A percentile compares a stretch with the other conserved stretches of the same genome.
Evolutionary conservation across 2,329 filamentous ascomycete species (phyloP).

Genomic region (Venturia nashicola): DNA sequence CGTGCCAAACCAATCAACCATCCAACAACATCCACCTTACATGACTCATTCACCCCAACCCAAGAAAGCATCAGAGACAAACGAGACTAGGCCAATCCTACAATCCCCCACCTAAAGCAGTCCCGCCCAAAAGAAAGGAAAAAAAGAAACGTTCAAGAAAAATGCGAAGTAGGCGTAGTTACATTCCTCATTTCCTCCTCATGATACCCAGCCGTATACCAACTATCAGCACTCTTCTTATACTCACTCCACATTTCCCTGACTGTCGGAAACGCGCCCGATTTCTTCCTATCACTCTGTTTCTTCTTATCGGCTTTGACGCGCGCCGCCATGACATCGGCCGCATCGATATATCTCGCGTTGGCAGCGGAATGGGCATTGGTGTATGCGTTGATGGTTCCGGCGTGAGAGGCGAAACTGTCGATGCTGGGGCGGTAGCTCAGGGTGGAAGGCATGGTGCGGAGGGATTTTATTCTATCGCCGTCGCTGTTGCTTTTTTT

Average conservation of each 20-base stretch:
- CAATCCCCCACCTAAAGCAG: not conserved
- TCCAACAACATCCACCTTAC: not conserved
- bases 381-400: not conserved
- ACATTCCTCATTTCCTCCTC: not conserved
- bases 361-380: not conserved
- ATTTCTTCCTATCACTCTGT: not conserved
- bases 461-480: not conserved
- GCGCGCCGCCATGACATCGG: not conserved
- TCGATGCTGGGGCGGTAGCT: not conserved
- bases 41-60: not conserved
- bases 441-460: not conserved
- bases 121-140: not conserved
- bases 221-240: not conserved
- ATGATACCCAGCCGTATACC: not conserved
- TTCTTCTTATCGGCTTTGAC: not conserved
- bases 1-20: not conserved
- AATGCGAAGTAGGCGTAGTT: not conserved
- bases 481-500: not conserved
- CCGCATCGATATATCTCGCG: not conserved
- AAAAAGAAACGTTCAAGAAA: not conserved
- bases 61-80: not conserved
- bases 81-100: not conserved
- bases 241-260: slow-evolving; percentile 8
- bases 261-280: not conserved
- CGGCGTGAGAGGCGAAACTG: not conserved